A percentile compares a stretch with the other conserved stretches of the same genome.
These are phyloP conservation scores for Coleophoma cylindrospora DNA, from an alignment of 2,329 filamentous ascomycete genomes.

Conservation along the genomic window DNA sequence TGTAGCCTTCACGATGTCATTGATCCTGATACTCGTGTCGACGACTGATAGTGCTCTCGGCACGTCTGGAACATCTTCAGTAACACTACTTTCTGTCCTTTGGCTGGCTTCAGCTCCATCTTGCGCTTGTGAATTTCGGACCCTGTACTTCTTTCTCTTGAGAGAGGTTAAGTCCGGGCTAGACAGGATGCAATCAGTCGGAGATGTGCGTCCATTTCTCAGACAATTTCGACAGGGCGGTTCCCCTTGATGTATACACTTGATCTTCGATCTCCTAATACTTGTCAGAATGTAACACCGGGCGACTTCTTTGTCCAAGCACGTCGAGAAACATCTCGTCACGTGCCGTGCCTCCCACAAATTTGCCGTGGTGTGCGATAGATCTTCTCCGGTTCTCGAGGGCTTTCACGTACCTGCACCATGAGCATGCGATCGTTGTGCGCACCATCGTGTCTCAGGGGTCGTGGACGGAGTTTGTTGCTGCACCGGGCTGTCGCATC, in stretches of 20 bases:
- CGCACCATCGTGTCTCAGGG: background rate
- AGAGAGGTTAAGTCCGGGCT: conserved; percentile 1
- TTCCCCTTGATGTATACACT: conserved; percentile 17
- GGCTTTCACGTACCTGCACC: conserved; percentile 2
- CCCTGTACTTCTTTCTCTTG: too few relatives aligned
- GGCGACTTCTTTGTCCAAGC: too few relatives aligned
- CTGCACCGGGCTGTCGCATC: too few relatives aligned
- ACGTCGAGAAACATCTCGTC: background rate
- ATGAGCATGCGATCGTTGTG: conserved; percentile 4
- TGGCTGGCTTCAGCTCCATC: too few relatives aligned
- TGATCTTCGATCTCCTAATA: conserved; percentile 17
- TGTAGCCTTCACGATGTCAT: too few relatives aligned
- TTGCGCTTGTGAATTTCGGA: too few relatives aligned
- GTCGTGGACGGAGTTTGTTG: too few relatives aligned
- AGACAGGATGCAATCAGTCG: conserved; percentile 10
- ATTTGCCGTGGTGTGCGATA: background rate
- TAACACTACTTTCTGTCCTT: too few relatives aligned
- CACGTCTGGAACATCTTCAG: too few relatives aligned
- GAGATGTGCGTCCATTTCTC: conserved; percentile 8
- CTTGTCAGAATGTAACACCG: too few relatives aligned
- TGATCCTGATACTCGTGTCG: too few relatives aligned
- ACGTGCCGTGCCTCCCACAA: background rate
- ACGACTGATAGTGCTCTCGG: too few relatives aligned
- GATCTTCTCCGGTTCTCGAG: background rate
- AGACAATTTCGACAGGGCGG: conserved; percentile 17